phyloP scores from a whole-genome alignment of 495 filamentous ascomycete species.

The Alectoria sarmentosa region DNA sequence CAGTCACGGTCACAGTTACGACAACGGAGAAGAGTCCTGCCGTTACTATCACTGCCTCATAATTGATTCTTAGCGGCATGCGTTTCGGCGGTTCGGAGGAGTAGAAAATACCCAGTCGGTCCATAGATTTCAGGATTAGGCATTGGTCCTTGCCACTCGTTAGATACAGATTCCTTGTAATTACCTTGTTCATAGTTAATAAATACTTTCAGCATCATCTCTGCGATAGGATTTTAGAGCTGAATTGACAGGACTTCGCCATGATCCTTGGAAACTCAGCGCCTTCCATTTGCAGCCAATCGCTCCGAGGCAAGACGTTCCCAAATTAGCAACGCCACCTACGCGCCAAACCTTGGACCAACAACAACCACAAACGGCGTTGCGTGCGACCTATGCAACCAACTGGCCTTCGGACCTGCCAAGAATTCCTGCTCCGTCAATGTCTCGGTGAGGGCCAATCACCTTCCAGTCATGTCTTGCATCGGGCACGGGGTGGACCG shows the following conservation, averaged over 20 bases:
- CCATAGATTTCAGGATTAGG: not conserved
- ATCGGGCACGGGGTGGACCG: not conserved
- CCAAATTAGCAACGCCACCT: constrained; percentile 14
- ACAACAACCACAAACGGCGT: constrained; percentile 2
- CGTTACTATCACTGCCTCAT: not conserved
- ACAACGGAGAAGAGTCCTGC: constrained; percentile 10
- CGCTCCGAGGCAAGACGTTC: constrained; percentile 5
- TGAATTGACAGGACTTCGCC: not conserved
- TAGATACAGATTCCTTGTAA: not conserved
- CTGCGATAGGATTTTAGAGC: not conserved
- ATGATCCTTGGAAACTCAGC: not conserved
- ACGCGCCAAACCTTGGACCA: constrained; percentile 11
- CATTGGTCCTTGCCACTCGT: not conserved
- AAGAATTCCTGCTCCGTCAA: constrained; percentile 1
- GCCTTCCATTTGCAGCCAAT: constrained; percentile 15
- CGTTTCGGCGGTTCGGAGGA: not conserved
- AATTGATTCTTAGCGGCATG: not conserved
- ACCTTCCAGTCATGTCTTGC: not conserved
- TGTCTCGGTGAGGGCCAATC: constrained; percentile 9
- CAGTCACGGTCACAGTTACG: constrained; percentile 20
- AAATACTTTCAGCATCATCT: not conserved
- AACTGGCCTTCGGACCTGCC: constrained; percentile 6
- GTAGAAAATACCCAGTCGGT: not conserved
- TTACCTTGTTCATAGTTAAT: not conserved
- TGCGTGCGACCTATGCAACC: constrained; percentile 6